Evolutionary conservation across 2,329 filamentous ascomycete genomes (phyloP), one percentile per base, ranked within the genome.

Genomic region (Aspergillus floridensis): DNA sequence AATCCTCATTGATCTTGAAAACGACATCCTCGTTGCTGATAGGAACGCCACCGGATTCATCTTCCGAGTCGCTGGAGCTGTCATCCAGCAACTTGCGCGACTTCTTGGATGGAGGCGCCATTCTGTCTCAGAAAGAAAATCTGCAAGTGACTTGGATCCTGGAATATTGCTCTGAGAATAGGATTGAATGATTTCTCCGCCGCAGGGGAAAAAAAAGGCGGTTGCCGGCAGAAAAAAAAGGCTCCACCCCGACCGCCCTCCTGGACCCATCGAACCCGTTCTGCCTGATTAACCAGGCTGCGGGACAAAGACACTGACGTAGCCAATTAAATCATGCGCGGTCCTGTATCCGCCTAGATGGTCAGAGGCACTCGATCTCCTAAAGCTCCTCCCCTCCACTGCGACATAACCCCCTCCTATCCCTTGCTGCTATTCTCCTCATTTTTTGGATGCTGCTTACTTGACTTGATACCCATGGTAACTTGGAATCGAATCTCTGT

Each of bases 1-100:
- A 99, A 55, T 96, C 91, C 73, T 92, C 82, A 76, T 99, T 98
- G 76, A 99, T 88, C 73, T 90, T 92, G 74, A 98, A 84, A 31
- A 75, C 74, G 41, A 73, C 65, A 29, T 70, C 69, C 16, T 70
- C 64, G 47, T 69, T 66, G 59, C 63, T 69, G 50, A 73, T 61
- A 26, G 74, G 65, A 47, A 74, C 77, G 59, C 77, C 77, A 58
- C 77, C 78, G 53, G 74, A 74, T 54, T 76, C 75, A 56, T 72
- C 71, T 26, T 72, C 74, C 44, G 70, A 73, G 46, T 76, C 75
- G 54, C 72, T 76, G 29, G 74, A 77, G 54, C 71, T 75, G 48
- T 79, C 75, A 44, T 79, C 72, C 50, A 79, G 65, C 19, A 79
- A 63, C 55, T 72, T 77, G 58, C 73, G 75, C 63, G 72, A 70